phyloP scores from a whole-genome alignment of 2,329 filamentous ascomycete genomes.

The Daldinia sp. region DNA sequence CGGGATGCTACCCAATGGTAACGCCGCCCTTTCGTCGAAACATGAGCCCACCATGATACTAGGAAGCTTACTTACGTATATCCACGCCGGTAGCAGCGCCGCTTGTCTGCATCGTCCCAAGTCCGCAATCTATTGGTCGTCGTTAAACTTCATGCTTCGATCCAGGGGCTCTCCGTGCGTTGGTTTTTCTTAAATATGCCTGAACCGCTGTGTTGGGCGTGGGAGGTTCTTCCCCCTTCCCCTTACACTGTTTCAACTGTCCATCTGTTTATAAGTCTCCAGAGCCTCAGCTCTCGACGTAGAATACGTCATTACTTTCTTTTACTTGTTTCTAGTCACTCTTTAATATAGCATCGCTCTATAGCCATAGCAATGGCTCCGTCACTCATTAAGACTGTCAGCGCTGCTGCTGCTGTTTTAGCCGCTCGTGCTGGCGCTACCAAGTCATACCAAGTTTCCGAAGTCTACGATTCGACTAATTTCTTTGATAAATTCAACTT shows the following conservation, averaged over 20 bases:
- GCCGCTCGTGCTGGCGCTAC: conserved; percentile 46
- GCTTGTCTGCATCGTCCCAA: conserved; percentile 17
- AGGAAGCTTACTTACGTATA: conserved; percentile 11
- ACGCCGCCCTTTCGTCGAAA: conserved; percentile 11
- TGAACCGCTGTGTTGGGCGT: background rate
- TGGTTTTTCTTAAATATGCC: conserved; percentile 25
- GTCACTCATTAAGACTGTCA: conserved; percentile 50
- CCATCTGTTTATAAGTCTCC: conserved; percentile 39
- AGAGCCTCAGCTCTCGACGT: conserved; percentile 53
- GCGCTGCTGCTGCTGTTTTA: conserved; percentile 50
- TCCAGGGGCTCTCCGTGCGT: conserved; percentile 16
- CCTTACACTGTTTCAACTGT: conserved; percentile 33
- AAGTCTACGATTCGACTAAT: conserved; percentile 54
- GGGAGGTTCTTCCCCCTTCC: conserved; percentile 22
- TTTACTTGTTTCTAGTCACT: conserved; percentile 43
- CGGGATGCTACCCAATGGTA: conserved; percentile 23
- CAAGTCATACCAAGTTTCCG: conserved; percentile 50
- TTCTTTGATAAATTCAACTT: conserved; percentile 60
- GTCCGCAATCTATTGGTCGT: conserved; percentile 5
- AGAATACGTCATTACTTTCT: conserved; percentile 56
- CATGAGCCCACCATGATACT: conserved; percentile 12
- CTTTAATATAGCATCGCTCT: conserved; percentile 41
- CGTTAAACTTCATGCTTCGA: conserved; percentile 9
- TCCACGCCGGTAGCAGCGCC: conserved; percentile 12
- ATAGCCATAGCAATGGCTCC: conserved; percentile 51